Evolutionary conservation across 83 land plant genomes (phyloP), one percentile per base, ranked within the genome.

Genomic region (Diphasiastrum complanatum): DNA sequence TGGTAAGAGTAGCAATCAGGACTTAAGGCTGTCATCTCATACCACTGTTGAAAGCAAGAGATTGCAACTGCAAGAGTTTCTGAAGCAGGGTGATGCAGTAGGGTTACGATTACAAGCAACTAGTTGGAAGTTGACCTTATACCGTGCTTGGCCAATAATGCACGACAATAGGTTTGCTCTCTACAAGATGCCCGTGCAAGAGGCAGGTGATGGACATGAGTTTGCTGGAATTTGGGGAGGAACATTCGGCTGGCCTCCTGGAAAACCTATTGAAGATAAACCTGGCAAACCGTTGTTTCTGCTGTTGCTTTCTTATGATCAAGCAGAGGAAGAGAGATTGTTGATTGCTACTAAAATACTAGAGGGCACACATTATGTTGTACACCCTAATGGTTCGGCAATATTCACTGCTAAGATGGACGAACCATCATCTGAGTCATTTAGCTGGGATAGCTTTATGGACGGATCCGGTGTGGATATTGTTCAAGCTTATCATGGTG

Each of bases 371-470:
- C 89, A 87, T 51, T 91, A 91, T 77, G 97, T 91, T 40, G 71
- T 87, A n/a, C 97, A 91, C 64, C 97, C 97, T 8, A 91, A 91
- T 73, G 97, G 97, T 2, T 91, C 97, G 2, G 85, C 97, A 5
- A 91, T 91, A 95, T 91, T 91, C 60, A 75, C 73, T 18, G 97
- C 82, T 5, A 81, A 82, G 33, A 51, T 82, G 10, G 67, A 86
- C 61, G 84, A 80, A 63, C 75, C 82, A 5, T 77, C 83, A 20
- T 18, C 45, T 14, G 89, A 91, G 45, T 63, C 26, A 20, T 87
- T 87, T 53, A 93, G 89, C 35, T 87, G 82, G 84, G 72, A 68
- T 6, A 63, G 51, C 31, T 77, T 78, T 50, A 67, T 57, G 38
- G 78, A 83, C 66, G 67, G 74, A 5, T 30, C 22, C 56, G 67